Conservation (phyloP, 768 basidiomycete species). For the Stropharia rugosoannulata region DNA sequence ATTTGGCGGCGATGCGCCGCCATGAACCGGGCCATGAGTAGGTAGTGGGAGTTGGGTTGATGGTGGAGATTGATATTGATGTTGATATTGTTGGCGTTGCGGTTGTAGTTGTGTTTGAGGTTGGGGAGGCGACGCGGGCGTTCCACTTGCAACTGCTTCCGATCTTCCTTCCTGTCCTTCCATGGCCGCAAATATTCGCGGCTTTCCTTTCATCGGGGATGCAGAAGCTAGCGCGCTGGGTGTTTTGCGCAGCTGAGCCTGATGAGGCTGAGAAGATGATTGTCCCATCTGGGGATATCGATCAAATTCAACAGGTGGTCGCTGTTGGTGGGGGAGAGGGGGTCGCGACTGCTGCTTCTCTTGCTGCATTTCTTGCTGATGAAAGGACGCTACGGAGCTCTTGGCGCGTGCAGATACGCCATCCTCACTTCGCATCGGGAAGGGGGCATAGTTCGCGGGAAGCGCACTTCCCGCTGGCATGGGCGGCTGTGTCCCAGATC, state of each 20-base stretch:
- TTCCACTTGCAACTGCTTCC: not conserved
- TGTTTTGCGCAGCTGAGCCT: conserved; percentile 20
- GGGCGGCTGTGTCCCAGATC: conserved; percentile 2
- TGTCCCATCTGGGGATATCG: conserved; percentile 3
- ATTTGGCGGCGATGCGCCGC: too few species aligned
- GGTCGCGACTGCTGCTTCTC: not conserved
- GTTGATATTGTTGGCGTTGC: conserved; percentile 5
- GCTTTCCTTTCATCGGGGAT: conserved; percentile 40
- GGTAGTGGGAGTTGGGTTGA: not conserved
- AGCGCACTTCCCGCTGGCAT: conserved; percentile 17
- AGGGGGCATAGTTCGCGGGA: conserved; percentile 7
- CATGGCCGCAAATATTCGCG: conserved; percentile 66
- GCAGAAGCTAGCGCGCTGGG: conserved; percentile 21
- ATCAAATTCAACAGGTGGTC: conserved; percentile 2
- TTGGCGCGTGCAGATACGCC: not conserved
- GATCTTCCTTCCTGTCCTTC: conserved; percentile 21
- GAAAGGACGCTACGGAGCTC: not conserved
- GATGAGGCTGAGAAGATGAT: conserved; percentile 10
- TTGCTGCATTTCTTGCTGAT: not conserved
- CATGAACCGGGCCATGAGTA: not conserved
- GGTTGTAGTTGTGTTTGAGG: conserved; percentile 4
- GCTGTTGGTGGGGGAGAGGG: not conserved
- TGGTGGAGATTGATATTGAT: conserved; percentile 1
- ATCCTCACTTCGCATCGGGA: not conserved
- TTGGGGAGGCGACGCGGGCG: conserved; percentile 3